phyloP scores from a whole-genome alignment of 2,329 filamentous ascomycete species.

The Epichloe brachyelytri region DNA sequence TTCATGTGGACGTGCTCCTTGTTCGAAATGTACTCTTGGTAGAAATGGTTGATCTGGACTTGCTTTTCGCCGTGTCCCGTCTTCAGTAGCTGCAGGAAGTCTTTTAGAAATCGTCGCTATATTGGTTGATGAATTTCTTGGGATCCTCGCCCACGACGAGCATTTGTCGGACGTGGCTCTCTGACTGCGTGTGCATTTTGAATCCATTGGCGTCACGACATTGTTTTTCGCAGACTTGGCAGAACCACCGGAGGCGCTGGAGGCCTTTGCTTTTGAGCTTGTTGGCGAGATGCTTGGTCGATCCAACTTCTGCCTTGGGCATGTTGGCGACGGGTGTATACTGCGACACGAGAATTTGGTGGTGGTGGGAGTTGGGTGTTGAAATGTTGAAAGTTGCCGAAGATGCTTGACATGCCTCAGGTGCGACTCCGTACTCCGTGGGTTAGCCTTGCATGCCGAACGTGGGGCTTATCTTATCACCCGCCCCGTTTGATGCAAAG shows the following conservation, averaged over 20 bases:
- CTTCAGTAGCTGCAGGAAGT: conserved; percentile 64
- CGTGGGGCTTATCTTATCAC: conserved; percentile 1
- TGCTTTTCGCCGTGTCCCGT: conserved; percentile 86
- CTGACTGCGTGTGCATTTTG: conserved; percentile 75
- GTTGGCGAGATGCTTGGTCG: conserved; percentile 82
- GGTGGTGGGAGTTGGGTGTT: background rate
- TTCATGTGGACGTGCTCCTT: conserved; percentile 84
- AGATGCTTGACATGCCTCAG: background rate
- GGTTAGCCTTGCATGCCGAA: conserved; percentile 2
- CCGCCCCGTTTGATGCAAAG: conserved; percentile 3
- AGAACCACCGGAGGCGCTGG: conserved; percentile 84
- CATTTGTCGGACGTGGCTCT: conserved; percentile 83
- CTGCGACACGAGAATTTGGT: background rate
- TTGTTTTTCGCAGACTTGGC: conserved; percentile 58
- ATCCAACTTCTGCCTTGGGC: conserved; percentile 85
- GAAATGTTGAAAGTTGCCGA: background rate
- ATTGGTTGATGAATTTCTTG: conserved; percentile 71
- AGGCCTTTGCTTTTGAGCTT: conserved; percentile 72
- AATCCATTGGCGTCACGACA: conserved; percentile 77
- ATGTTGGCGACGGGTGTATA: conserved; percentile 36
- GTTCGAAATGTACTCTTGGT: conserved; percentile 82
- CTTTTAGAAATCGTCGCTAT: conserved; percentile 61
- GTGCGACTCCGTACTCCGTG: no score
- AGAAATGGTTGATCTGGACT: conserved; percentile 83
- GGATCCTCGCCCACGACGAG: conserved; percentile 77